Evolutionary conservation across 2,329 filamentous ascomycete genomes (phyloP).

Genomic region (Arthrobotrys conoides): DNA sequence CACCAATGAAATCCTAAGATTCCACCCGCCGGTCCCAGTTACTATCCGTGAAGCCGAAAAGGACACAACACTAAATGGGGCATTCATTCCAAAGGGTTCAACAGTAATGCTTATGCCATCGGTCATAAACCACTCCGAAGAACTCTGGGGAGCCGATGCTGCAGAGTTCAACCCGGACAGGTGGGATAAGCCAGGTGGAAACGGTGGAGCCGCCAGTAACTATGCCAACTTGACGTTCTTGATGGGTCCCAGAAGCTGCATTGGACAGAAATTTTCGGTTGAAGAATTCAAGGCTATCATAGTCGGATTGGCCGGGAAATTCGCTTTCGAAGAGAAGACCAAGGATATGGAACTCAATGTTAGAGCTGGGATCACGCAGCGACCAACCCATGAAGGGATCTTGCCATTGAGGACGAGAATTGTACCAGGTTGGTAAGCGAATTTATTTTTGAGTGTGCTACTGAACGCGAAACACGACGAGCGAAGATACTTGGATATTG

Average conservation of each 20-base stretch:
- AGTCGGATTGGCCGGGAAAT: conserved; percentile 81
- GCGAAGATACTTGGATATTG: background rate
- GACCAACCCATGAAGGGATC: conserved; percentile 76
- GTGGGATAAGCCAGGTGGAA: conserved; percentile 72
- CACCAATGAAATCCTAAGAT: conserved; percentile 81
- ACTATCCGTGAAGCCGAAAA: conserved; percentile 77
- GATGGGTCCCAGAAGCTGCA: conserved; percentile 88
- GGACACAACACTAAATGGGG: conserved; percentile 77
- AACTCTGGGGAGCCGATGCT: conserved; percentile 83
- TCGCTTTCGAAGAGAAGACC: conserved; percentile 79
- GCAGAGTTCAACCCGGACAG: conserved; percentile 82
- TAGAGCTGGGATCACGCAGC: conserved; percentile 78
- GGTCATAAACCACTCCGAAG: conserved; percentile 78
- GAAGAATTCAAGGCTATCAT: conserved; percentile 88
- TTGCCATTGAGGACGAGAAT: conserved; percentile 78
- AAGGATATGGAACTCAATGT: conserved; percentile 75
- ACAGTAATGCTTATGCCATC: conserved; percentile 73
- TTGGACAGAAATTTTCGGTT: conserved; percentile 84
- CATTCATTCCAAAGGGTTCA: conserved; percentile 79
- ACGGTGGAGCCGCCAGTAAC: conserved; percentile 80
- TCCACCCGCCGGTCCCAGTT: conserved; percentile 79
- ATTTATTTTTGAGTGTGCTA: background rate
- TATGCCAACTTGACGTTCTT: conserved; percentile 86
- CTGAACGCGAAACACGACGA: background rate
- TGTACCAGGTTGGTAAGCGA: conserved; percentile 76